A percentile compares a stretch with the other conserved stretches of the same genome.
phyloP scores from a whole-genome alignment of 2,329 filamentous ascomycete genomes.

The Colletotrichum scovillei region DNA sequence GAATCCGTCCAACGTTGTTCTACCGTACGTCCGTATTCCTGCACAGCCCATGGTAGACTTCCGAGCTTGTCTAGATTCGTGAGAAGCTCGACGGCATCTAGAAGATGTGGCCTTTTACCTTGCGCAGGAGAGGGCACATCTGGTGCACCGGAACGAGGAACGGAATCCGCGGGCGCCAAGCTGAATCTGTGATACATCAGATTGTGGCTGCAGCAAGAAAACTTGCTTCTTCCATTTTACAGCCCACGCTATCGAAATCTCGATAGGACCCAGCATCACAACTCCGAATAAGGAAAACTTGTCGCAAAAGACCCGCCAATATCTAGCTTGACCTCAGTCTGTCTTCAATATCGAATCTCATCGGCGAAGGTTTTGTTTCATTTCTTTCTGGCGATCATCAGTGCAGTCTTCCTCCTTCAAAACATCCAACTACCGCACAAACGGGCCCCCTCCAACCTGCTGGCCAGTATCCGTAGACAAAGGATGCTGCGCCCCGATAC shows the following conservation, averaged over 20 bases:
- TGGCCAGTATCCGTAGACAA: not conserved
- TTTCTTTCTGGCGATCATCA: not conserved
- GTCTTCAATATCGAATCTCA: not conserved
- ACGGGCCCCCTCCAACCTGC: not conserved
- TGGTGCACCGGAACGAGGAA: not conserved
- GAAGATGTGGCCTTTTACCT: not conserved
- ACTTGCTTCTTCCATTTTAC: not conserved
- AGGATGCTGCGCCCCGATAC: slow-evolving; percentile 19
- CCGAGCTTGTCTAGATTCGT: not conserved
- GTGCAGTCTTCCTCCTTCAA: not conserved
- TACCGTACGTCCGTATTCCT: slow-evolving; percentile 19
- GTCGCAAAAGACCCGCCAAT: not conserved
- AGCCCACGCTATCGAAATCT: slow-evolving; percentile 1
- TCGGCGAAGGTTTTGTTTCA: not conserved
- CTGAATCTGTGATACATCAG: slow-evolving; percentile 7
- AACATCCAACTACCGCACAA: not conserved
- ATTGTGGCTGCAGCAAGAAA: slow-evolving; percentile 20
- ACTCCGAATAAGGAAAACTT: not conserved
- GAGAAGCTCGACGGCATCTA: not conserved
- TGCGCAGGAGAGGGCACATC: not conserved
- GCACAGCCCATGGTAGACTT: not conserved
- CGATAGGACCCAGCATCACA: not conserved
- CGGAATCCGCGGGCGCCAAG: not conserved
- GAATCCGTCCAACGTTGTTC: not conserved
- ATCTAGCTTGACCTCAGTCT: not conserved